Percentiles rank a stretch among this genome's conserved stretches.
Conservation (phyloP, 1,284 basidiomycete species). For the Xerocomus cyaneibrunnescens region DNA sequence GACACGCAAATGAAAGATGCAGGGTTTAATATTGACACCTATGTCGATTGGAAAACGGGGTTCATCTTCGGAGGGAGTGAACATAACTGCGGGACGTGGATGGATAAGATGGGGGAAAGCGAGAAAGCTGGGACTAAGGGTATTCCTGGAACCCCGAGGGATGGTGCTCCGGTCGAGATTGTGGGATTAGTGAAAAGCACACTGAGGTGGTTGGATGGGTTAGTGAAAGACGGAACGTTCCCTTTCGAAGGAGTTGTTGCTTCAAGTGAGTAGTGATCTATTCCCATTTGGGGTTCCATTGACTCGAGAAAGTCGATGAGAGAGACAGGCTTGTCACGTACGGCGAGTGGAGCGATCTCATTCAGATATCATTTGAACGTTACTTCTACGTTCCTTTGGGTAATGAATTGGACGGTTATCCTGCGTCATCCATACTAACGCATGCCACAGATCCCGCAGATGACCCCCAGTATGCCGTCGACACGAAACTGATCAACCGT, state of each 20-base stretch:
- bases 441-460: conserved; percentile 57
- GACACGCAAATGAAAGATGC: conserved; percentile 94
- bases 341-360: conserved; percentile 84
- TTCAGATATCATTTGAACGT: conserved; percentile 87
- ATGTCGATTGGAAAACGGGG: conserved; percentile 94
- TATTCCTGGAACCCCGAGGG: conserved; percentile 89
- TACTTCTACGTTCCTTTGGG: conserved; percentile 88
- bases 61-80: conserved; percentile 87
- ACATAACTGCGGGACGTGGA: conserved; percentile 89
- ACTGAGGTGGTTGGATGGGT: conserved; percentile 78
- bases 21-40: conserved; percentile 93
- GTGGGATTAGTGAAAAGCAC: conserved; percentile 93
- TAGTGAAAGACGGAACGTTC: conserved; percentile 72
- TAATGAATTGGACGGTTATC: conserved; percentile 36
- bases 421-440: conserved; percentile 1
- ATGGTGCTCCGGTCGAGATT: conserved; percentile 96
- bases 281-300: neutral
- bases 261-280: conserved; percentile 58
- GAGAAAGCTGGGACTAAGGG: conserved; percentile 92
- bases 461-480: conserved; percentile 72
- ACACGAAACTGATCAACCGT: conserved; percentile 77
- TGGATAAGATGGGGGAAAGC: conserved; percentile 97
- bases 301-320: conserved; percentile 55
- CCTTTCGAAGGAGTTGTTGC: conserved; percentile 89
- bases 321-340: conserved; percentile 77